phyloP scores from a whole-genome alignment of 106 monocot species.

The Gastrodia elata region DNA sequence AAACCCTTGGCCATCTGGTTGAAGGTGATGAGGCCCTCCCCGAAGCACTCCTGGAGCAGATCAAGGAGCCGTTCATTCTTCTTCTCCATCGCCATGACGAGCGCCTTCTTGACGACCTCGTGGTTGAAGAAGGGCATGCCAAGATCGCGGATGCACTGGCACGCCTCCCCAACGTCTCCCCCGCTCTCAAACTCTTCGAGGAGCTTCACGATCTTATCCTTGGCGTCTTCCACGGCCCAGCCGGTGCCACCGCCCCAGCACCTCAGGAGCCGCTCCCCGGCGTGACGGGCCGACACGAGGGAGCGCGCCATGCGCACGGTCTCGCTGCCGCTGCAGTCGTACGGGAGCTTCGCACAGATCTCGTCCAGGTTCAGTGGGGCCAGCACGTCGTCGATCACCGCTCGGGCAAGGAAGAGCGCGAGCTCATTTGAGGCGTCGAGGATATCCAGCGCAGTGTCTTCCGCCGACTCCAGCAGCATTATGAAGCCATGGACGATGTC shows the following conservation, averaged over 20 bases:
- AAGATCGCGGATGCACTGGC: slow-evolving; percentile 82
- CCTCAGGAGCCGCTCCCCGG: slow-evolving; percentile 81
- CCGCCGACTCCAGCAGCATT: slow-evolving; percentile 83
- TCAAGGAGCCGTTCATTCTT: slow-evolving; percentile 66
- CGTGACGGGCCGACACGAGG: slow-evolving; percentile 70
- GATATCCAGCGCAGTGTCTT: slow-evolving; percentile 78
- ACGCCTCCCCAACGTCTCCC: slow-evolving; percentile 79
- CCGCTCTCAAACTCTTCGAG: slow-evolving; percentile 85
- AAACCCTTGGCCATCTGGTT: slow-evolving; percentile 95
- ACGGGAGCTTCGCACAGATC: slow-evolving; percentile 50
- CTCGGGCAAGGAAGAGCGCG: slow-evolving; percentile 78
- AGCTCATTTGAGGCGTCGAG: slow-evolving; percentile 86
- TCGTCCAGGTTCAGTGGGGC: slow-evolving; percentile 75
- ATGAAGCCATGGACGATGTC: slow-evolving; percentile 75
- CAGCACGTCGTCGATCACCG: slow-evolving; percentile 81
- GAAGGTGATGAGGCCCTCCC: slow-evolving; percentile 84
- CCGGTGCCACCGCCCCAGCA: slow-evolving; percentile 94
- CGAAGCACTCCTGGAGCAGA: slow-evolving; percentile 70
- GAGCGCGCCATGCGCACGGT: slow-evolving; percentile 70
- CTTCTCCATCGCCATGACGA: slow-evolving; percentile 98
- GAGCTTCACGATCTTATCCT: slow-evolving; percentile 88
- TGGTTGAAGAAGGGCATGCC: slow-evolving; percentile 94
- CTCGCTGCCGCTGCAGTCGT: slow-evolving; percentile 61
- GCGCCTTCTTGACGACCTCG: slow-evolving; percentile 84
- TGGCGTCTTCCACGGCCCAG: slow-evolving; percentile 91